Conservation (phyloP, 1,284 basidiomycete species). For the Athelia sp. region DNA sequence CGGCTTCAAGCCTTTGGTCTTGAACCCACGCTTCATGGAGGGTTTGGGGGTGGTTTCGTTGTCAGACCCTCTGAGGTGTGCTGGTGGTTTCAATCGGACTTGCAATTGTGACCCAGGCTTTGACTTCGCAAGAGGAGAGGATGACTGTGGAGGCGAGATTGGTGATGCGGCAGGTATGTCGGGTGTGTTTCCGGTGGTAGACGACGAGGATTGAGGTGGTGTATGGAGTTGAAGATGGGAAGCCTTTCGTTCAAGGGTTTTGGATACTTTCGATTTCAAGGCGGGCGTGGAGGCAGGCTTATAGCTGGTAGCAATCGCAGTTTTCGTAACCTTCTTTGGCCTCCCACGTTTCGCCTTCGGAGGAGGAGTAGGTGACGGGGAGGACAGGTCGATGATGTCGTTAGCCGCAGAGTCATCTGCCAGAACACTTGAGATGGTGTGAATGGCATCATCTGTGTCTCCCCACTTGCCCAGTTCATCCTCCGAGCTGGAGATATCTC, state of each 20-base stretch:
- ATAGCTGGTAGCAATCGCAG: too few relatives aligned
- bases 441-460: neutral
- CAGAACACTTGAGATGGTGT: neutral
- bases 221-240: neutral
- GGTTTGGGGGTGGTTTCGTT: too few relatives aligned
- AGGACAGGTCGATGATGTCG: neutral
- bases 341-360: neutral
- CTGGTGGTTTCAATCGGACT: too few relatives aligned
- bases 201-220: neutral
- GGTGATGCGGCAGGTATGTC: neutral
- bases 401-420: neutral
- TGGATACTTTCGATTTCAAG: too few relatives aligned
- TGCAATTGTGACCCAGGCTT: too few relatives aligned
- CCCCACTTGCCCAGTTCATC: neutral
- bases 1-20: too few relatives aligned
- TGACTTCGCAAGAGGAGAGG: too few relatives aligned
- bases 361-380: neutral
- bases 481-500: too few relatives aligned
- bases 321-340: neutral
- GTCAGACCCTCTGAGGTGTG: too few relatives aligned
- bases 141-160: neutral
- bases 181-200: neutral
- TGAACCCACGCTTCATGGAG: too few relatives aligned
- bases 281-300: too few relatives aligned
- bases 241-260: too few relatives aligned